Conservation (phyloP, 2,329 filamentous ascomycete species). For the Hypoxylon rubiginosum region DNA sequence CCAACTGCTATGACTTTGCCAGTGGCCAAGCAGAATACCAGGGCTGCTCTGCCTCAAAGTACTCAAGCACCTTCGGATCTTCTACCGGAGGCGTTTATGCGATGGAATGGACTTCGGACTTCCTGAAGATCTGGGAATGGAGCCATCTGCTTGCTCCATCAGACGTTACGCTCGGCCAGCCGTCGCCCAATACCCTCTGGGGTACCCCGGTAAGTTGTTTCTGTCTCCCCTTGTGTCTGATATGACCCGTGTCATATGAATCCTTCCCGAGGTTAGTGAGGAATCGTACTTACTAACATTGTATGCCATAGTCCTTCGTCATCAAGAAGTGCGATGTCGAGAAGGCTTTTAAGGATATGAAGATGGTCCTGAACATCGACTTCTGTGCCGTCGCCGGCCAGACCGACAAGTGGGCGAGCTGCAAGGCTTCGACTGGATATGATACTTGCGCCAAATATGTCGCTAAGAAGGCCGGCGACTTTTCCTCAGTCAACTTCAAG, state of each 20-base stretch:
- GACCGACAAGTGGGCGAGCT: constrained; percentile 42
- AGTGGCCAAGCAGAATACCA: constrained; percentile 54
- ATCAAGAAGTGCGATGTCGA: constrained; percentile 48
- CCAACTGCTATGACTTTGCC: constrained; percentile 59
- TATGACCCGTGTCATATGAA: no score
- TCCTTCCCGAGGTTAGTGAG: background rate
- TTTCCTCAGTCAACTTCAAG: constrained; percentile 42
- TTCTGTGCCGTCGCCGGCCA: constrained; percentile 42
- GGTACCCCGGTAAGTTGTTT: constrained; percentile 38
- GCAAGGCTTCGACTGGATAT: constrained; percentile 41
- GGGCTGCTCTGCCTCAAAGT: constrained; percentile 59
- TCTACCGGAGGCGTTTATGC: constrained; percentile 60
- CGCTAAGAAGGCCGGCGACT: constrained; percentile 35
- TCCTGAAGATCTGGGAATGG: constrained; percentile 77
- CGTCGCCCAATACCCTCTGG: constrained; percentile 45
- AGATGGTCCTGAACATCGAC: constrained; percentile 48
- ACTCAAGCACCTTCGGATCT: constrained; percentile 56
- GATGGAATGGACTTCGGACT: constrained; percentile 71
- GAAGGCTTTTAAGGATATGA: constrained; percentile 48
- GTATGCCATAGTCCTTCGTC: constrained; percentile 32
- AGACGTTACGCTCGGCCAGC: constrained; percentile 63
- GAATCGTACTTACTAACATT: background rate
- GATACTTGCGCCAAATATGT: constrained; percentile 41
- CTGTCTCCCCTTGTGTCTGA: background rate
- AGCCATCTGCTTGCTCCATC: constrained; percentile 65